phyloP scores from a whole-genome alignment of 2,329 filamentous ascomycete species.

The Epichloe gansuensis region DNA sequence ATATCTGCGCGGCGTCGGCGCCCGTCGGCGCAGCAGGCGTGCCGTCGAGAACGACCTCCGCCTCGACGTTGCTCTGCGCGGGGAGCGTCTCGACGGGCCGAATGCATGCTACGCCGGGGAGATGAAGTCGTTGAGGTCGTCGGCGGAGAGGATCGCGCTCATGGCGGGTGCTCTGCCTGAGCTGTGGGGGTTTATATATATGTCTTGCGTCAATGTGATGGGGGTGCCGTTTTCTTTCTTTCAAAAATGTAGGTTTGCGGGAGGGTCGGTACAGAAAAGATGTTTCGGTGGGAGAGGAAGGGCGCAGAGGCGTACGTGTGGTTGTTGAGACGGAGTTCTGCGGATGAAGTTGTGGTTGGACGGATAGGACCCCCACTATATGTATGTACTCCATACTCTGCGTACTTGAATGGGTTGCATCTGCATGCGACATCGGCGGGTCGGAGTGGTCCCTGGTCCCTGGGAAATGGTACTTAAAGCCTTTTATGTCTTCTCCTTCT shows the following conservation, averaged over 20 bases:
- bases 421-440: too few species aligned
- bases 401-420: too few species aligned
- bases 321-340: too few species aligned
- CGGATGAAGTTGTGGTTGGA: too few species aligned
- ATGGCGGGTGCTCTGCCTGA: constrained; percentile 37
- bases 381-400: too few species aligned
- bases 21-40: constrained; percentile 44
- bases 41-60: constrained; percentile 92
- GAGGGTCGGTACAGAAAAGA: not conserved
- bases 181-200: not conserved
- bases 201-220: too few species aligned
- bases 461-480: too few species aligned
- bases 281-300: not conserved
- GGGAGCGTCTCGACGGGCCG: constrained; percentile 93
- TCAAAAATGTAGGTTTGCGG: not conserved
- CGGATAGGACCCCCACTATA: too few species aligned
- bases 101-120: constrained; percentile 92
- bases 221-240: not conserved
- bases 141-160: constrained; percentile 93
- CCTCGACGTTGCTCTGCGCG: constrained; percentile 27
- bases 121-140: constrained; percentile 98
- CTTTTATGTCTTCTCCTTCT: too few species aligned
- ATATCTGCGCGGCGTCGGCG: constrained; percentile 74
- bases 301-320: too few species aligned
- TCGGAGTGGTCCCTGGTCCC: too few species aligned